phyloP scores from a whole-genome alignment of 164 flowering plant genomes.

The Saururus chinensis region DNA sequence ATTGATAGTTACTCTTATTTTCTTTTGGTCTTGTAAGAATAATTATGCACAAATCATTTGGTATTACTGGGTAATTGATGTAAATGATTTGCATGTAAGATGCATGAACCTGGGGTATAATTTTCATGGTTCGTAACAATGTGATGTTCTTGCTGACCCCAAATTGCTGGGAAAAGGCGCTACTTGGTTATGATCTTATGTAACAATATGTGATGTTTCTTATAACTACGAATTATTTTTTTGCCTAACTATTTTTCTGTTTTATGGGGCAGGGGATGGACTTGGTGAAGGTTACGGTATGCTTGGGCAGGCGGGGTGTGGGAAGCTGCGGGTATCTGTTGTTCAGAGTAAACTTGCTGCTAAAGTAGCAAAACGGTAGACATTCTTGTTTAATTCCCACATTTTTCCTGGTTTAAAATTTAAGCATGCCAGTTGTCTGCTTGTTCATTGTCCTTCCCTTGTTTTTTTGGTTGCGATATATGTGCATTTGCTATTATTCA shows the following conservation, averaged over 20 bases:
- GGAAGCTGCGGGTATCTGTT: slow-evolving; percentile 83
- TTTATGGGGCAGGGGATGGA: slow-evolving; percentile 63
- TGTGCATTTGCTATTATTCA: not conserved
- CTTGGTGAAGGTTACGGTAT: slow-evolving; percentile 99
- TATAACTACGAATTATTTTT: not conserved
- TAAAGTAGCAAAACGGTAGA: slow-evolving; percentile 91
- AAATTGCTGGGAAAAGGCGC: too few species aligned
- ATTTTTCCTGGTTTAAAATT: not conserved
- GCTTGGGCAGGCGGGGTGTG: slow-evolving; percentile 99
- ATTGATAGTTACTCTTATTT: too few species aligned
- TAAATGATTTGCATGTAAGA: too few species aligned
- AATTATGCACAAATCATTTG: too few species aligned
- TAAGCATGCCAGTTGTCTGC: not conserved
- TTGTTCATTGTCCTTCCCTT: not conserved
- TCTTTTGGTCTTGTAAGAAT: too few species aligned
- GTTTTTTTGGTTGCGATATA: not conserved
- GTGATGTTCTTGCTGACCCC: too few species aligned
- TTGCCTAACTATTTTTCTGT: not conserved
- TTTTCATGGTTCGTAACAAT: too few species aligned
- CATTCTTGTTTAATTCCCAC: not conserved
- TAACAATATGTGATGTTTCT: not conserved
- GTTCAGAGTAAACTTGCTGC: slow-evolving; percentile 91
- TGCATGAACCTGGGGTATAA: too few species aligned
- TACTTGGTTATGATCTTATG: too few species aligned
- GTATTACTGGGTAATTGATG: too few species aligned